Evolutionary conservation across 2,329 filamentous ascomycete species (phyloP), one percentile per base, ranked within the genome.

Genomic region (Microcyclospora pomicola): DNA sequence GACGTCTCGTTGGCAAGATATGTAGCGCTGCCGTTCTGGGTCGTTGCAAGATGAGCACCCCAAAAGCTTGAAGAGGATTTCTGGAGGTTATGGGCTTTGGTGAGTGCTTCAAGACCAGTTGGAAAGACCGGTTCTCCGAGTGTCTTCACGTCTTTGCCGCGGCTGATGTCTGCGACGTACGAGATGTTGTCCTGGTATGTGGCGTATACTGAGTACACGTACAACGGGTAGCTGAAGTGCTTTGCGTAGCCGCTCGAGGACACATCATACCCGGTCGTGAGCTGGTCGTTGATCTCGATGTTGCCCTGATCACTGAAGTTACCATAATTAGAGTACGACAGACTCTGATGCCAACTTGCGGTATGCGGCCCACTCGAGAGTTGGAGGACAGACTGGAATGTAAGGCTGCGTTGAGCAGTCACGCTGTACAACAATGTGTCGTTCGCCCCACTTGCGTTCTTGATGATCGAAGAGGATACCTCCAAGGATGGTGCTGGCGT

Each of bases 191-290:
- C 53, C 2, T 62, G 37, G 16, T 65, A 51, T 10, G 62, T 53
- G 11, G 55, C 52, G 38, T 69, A 69, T 2, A 67, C 68, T 12
- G 67, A 70, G 48, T 72, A 72, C 34, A 72, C 72, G 47, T 63
- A 67, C 1, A 83, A 56, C 0, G 79, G 79, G 49, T 80, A 84
- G 7, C 56, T 57, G 52, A 77, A 80, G 4, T 44, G 54, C 16
- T 61, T 57, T 9, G 51, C 50, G 39, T 65, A 68, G 3, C 51
- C 55, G 27, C 47, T 50, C 1, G 57, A 53, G 43, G 43, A 60
- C 47, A 51, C 47, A 34, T 71, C 69, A 1, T 55, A 54, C 5
- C 75, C 75, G 0, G 56, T 60, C 1, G 71, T 76, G 15, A 51
- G 59, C 38, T 73, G 70, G 14, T 58, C 64, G 27, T 65, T 72